Percentiles rank a stretch among this genome's conserved stretches.
Conservation (phyloP, 768 basidiomycete species). For the Goffeauzyma gilvescens region DNA sequence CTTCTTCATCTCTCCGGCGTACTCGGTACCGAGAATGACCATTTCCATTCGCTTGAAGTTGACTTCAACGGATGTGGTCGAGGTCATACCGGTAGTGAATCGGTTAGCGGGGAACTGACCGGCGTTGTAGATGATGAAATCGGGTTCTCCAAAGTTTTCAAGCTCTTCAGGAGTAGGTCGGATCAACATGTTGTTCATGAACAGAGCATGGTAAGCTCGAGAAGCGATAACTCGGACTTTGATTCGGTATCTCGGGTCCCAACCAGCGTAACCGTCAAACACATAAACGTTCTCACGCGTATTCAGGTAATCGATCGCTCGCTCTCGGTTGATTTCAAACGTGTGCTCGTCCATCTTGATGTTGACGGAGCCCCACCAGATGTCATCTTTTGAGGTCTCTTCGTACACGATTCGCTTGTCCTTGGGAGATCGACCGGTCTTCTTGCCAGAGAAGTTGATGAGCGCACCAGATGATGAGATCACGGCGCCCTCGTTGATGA, state of each 20-base stretch:
- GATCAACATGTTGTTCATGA: constrained; percentile 99
- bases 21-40: constrained; percentile 96
- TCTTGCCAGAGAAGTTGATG: constrained; percentile 99
- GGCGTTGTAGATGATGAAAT: constrained; percentile 99
- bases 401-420: constrained; percentile 99
- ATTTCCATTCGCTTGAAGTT: constrained; percentile 99
- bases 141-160: constrained; percentile 83
- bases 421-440: constrained; percentile 91
- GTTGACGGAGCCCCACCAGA: constrained; percentile 99
- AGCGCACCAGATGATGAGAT: constrained; percentile 87
- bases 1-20: constrained; percentile 99
- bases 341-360: constrained; percentile 93
- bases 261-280: constrained; percentile 88
- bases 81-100: constrained; percentile 99
- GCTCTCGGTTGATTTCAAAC: constrained; percentile 96
- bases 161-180: constrained; percentile 91
- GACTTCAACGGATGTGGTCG: constrained; percentile 94
- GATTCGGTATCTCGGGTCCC: constrained; percentile 98
- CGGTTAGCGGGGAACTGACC: constrained; percentile 99
- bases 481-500: constrained; percentile 95
- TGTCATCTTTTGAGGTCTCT: constrained; percentile 83
- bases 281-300: constrained; percentile 97
- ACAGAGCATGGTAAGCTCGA: constrained; percentile 92
- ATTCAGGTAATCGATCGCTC: constrained; percentile 96
- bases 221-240: constrained; percentile 99